Evolutionary conservation across 306 rosid genomes (phyloP).

Genomic region (Citrullus colocynthis): DNA sequence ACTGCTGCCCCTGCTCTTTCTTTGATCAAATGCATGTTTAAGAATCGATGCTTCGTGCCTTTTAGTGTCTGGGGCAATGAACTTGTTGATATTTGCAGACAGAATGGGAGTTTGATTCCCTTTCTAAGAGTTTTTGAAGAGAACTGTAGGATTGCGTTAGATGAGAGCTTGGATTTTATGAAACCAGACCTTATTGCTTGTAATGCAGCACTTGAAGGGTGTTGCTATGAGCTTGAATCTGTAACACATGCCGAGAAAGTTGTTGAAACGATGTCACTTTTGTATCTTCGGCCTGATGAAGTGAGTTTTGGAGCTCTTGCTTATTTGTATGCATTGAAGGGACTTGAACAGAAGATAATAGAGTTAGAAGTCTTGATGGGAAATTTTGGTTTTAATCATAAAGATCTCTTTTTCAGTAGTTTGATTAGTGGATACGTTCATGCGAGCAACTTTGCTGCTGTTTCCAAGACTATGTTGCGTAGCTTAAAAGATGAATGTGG

Average conservation of each 20-base stretch:
- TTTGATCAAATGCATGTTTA: conserved; percentile 52
- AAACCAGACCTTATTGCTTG: conserved; percentile 66
- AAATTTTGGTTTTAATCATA: conserved; percentile 38
- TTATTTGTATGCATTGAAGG: conserved; percentile 73
- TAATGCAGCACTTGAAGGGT: conserved; percentile 78
- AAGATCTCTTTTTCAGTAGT: conserved; percentile 30
- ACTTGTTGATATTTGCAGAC: conserved; percentile 50
- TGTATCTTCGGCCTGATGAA: conserved; percentile 61
- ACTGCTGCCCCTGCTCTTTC: conserved; percentile 76
- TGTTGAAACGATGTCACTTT: conserved; percentile 49
- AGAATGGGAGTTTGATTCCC: conserved; percentile 35
- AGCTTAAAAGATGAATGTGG: conserved; percentile 41
- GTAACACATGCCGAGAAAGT: conserved; percentile 52
- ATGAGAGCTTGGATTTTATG: conserved; percentile 63
- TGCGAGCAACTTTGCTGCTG: conserved; percentile 52
- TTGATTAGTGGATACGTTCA: conserved; percentile 59
- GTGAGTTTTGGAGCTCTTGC: conserved; percentile 68
- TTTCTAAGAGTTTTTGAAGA: conserved; percentile 56
- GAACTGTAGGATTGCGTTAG: conserved; percentile 54
- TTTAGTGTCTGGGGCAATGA: conserved; percentile 54
- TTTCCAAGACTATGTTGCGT: conserved; percentile 38
- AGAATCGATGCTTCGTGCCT: conserved; percentile 55
- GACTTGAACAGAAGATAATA: conserved; percentile 41
- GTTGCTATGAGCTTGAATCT: conserved; percentile 61
- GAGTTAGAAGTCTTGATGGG: conserved; percentile 51